A percentile compares a stretch with the other conserved stretches of the same genome.
These are phyloP conservation scores for Xylaria scruposa DNA, from an alignment of 495 filamentous ascomycete genomes.

Conservation along the genomic window DNA sequence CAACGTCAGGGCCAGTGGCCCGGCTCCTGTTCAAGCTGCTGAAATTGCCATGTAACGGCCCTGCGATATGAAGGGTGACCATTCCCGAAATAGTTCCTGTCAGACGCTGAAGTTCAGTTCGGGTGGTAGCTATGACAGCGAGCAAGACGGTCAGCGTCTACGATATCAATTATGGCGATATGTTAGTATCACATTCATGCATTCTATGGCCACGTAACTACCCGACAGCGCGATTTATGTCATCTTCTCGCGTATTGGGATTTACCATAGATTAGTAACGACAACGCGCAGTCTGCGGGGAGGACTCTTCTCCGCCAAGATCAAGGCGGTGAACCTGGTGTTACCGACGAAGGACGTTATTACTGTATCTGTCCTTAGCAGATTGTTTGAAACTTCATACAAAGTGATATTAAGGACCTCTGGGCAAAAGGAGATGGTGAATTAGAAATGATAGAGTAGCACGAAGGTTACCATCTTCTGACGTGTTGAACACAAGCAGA, in stretches of 20 bases:
- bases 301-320: background rate
- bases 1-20: conserved; percentile 67
- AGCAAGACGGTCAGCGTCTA: background rate
- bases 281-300: conserved; percentile 4
- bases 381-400: background rate
- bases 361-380: background rate
- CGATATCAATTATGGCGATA: background rate
- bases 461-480: background rate
- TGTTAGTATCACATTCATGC: background rate
- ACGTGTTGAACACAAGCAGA: background rate
- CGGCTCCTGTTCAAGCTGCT: conserved; percentile 80
- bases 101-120: background rate
- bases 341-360: background rate
- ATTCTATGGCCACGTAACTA: background rate
- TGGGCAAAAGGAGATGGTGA: background rate
- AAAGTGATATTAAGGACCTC: background rate
- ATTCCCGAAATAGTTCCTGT: background rate
- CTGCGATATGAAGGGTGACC: background rate
- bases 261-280: background rate
- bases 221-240: background rate
- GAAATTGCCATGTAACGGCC: conserved; percentile 59
- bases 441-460: background rate
- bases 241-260: background rate
- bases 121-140: background rate
- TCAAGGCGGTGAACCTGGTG: conserved; percentile 1